Conservation (phyloP, 225 moss, liverwort and hornwort genomes). For the Marchantia polymorpha region DNA sequence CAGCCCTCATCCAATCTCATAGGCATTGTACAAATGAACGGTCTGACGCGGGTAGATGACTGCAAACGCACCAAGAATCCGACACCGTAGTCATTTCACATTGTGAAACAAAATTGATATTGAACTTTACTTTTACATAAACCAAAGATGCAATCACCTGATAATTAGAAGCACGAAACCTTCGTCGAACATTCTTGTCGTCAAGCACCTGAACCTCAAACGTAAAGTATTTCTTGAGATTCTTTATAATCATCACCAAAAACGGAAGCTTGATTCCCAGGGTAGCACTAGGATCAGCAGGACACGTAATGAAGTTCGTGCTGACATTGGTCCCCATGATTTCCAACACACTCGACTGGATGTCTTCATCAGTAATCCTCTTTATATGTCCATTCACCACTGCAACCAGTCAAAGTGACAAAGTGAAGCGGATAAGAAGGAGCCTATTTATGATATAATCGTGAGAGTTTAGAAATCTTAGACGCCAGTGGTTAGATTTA, state of each 20-base stretch:
- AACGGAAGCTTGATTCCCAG: slow-evolving; percentile 91
- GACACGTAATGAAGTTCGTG: slow-evolving; percentile 83
- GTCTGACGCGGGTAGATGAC: slow-evolving; percentile 87
- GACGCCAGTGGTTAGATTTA: no score
- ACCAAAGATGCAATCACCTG: slow-evolving; percentile 41
- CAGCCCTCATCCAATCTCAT: slow-evolving; percentile 94
- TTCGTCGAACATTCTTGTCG: slow-evolving; percentile 91
- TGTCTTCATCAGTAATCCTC: slow-evolving; percentile 77
- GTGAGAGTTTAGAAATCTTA: neutral
- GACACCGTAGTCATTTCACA: neutral
- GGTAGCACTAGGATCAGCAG: slow-evolving; percentile 79
- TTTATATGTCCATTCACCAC: slow-evolving; percentile 85
- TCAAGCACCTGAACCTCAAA: slow-evolving; percentile 97
- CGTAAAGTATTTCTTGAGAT: slow-evolving; percentile 94
- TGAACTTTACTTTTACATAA: neutral
- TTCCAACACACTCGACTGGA: slow-evolving; percentile 89
- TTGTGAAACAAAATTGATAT: neutral
- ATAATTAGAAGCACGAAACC: slow-evolving; percentile 86
- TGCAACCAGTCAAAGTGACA: slow-evolving; percentile 36
- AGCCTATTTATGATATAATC: neutral
- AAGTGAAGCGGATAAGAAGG: neutral
- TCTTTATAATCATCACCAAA: slow-evolving; percentile 95
- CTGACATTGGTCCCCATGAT: slow-evolving; percentile 92
- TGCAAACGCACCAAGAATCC: slow-evolving; percentile 37
- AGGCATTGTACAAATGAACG: slow-evolving; percentile 94